These are phyloP conservation scores for Amanita muscaria DNA, from an alignment of 768 basidiomycete genomes.

Conservation along the genomic window DNA sequence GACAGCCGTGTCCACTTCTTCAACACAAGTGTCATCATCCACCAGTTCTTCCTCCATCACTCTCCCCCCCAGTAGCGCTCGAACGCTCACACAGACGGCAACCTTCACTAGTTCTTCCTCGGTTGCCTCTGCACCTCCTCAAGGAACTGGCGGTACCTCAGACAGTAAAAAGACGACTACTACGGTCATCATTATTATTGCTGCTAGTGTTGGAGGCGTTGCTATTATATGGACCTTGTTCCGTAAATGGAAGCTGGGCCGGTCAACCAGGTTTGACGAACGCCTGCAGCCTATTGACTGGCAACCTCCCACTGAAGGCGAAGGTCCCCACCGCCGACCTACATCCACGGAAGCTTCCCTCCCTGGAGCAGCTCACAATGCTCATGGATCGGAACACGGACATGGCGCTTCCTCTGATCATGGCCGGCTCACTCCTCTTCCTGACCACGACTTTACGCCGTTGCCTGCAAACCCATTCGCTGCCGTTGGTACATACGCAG, in stretches of 20 bases:
- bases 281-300: slow-evolving; percentile 86
- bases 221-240: slow-evolving; percentile 82
- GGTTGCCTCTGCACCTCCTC: slow-evolving; percentile 18
- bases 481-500: slow-evolving; percentile 75
- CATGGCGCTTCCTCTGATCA: slow-evolving; percentile 14
- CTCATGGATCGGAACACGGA: slow-evolving; percentile 16
- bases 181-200: slow-evolving; percentile 64
- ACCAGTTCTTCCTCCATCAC: slow-evolving; percentile 10
- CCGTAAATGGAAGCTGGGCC: slow-evolving; percentile 86
- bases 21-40: slow-evolving; percentile 10
- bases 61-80: slow-evolving; percentile 6
- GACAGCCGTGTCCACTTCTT: slow-evolving; percentile 5
- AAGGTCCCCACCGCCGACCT: slow-evolving; percentile 44
- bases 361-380: slow-evolving; percentile 44
- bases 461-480: slow-evolving; percentile 42
- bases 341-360: slow-evolving; percentile 62
- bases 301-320: slow-evolving; percentile 55
- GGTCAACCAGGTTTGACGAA: slow-evolving; percentile 72
- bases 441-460: slow-evolving; percentile 73
- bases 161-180: slow-evolving; percentile 33
- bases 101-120: slow-evolving; percentile 22
- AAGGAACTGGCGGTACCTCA: slow-evolving; percentile 15
- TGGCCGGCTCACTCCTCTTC: slow-evolving; percentile 35
- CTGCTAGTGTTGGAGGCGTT: slow-evolving; percentile 55
- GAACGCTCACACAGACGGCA: slow-evolving; percentile 18